These are phyloP conservation scores for Aspergillus arachidicola DNA, from an alignment of 2,329 filamentous ascomycete genomes.

Conservation along the genomic window DNA sequence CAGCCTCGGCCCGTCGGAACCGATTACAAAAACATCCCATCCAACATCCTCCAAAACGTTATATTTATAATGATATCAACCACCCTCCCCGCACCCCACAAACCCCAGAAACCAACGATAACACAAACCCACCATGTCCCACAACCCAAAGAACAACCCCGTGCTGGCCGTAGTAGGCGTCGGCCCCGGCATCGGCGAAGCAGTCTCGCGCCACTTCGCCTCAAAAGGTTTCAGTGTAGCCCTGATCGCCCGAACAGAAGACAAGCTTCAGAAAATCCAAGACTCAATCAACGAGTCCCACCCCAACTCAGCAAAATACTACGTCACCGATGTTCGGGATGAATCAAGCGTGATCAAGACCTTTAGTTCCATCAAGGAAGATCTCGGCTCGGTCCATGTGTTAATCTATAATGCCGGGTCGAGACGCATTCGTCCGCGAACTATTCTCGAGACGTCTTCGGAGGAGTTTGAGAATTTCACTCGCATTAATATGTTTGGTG, in stretches of 20 bases:
- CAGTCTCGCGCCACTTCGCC: conserved; percentile 21
- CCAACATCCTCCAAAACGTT: neutral
- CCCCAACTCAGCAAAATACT: conserved; percentile 9
- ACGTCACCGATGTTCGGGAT: conserved; percentile 16
- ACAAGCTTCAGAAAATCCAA: conserved; percentile 12
- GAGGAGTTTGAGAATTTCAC: conserved; percentile 20
- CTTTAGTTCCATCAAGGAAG: conserved; percentile 13
- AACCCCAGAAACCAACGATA: neutral
- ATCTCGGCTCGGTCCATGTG: conserved; percentile 17
- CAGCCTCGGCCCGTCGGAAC: conserved; percentile 2
- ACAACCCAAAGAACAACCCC: conserved; percentile 12
- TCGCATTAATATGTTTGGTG: conserved; percentile 19
- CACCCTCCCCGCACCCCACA: neutral
- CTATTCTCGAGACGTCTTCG: conserved; percentile 15
- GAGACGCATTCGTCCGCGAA: conserved; percentile 16
- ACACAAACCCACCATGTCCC: conserved; percentile 10
- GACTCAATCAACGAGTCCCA: conserved; percentile 13
- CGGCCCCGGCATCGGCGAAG: conserved; percentile 20
- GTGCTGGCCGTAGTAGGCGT: conserved; percentile 21
- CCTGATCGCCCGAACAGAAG: conserved; percentile 19
- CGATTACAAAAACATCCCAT: neutral
- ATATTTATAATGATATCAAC: neutral
- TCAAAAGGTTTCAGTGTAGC: conserved; percentile 17
- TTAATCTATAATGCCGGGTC: conserved; percentile 21
- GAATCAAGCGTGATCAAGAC: conserved; percentile 11